Base-by-base conservation (phyloP, 495 filamentous ascomycete genomes). In the Penicillium paradoxum region DNA sequence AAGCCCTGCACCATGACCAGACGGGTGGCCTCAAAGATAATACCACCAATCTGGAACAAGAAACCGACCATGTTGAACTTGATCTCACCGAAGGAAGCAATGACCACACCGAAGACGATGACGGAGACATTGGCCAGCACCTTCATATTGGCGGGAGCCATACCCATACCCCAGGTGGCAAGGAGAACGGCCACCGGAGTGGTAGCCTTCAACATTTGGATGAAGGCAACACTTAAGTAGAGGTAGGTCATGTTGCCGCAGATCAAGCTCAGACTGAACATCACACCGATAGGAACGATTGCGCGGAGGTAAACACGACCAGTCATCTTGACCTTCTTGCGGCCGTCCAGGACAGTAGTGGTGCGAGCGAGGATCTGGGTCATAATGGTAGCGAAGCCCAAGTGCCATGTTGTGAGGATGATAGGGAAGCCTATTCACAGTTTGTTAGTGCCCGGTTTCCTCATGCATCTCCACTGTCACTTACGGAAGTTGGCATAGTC, bases 141-240 rank as follows among this genome's bases (percentile, higher is more conserved):
- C 73, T 83, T 90, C 55, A 89, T 64, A 73, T 90, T 90, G 29
- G 86, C 84, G 46, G 83, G 80, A 17, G 86, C 82, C 59, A 92
- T 81, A 53, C 87, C 85, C 66, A 95, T 82, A 34, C 78, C 76
- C 91, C 91, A 97, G 58, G 87, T 86, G 39, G 87, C 85, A 49
- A 96, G 65, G 24, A 97, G 81, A 54, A 95, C 90, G 39, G 88
- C 90, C 48, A 96, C 91, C 24, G 91, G 91, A 34, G 87, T 95
- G 29, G 89, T 93, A 58, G 91, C 91, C 88, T 96, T 96, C 62
- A 97, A 81, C 91, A 97, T 97, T 77, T 97, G 91, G 68, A 97
- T 97, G 72, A 97, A 97, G 39, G 91, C 83, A 55, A 96, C 91
- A 63, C 86, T 89, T 55, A 97, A 82, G 72, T 93, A 95, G 45